Base-by-base conservation (phyloP, 2,329 filamentous ascomycete species). In the Paradendryphiella salina region DNA sequence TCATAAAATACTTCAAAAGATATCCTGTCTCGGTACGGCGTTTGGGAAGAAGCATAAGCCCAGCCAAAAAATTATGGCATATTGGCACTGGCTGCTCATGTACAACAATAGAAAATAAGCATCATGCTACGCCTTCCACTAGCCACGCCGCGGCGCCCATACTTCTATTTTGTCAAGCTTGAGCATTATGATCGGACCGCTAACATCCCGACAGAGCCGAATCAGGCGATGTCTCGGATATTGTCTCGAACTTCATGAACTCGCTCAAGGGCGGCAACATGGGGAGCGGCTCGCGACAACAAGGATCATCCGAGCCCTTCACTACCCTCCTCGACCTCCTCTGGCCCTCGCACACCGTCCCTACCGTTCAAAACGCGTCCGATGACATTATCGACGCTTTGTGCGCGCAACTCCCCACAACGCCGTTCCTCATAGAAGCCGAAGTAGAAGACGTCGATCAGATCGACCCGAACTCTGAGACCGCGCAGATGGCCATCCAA, bases 291-390 rank as follows among this genome's bases (percentile, higher is more conserved):
- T 71, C 75, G 41, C 56, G 59, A 38, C 60, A 59, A 35, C 35
- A 47, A 33, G 41, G 46, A 18, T 31, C 35, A n/a, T 76, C 86
- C 61, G 85, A 87, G 61, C 77, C 85, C 0, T 96, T 89, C 71
- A 93, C 92, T 11, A 86, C 91, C 23, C 84, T 99, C 40, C 86
- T 86, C 65, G 93, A 97, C 67, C 85, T 99, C 4, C 83, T 99
- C 31, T 84, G 87, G 41, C 83, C 91, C 1, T 80, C 86, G 4
- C 85, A 83, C 46, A 97, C 92, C 2, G 79, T 96, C 7, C 85
- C 91, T 10, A 83, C 90, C 71, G 80, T 96, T 51, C 85, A 90
- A 40, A 81, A 85, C 34, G 81, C 84, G 10, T 83, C 88, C 56
- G 70, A 73, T 40, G 78, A 82, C 48, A 81, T 86, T 49, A 78